phyloP scores from a whole-genome alignment of 2,329 filamentous ascomycete species.

The Capronia coronata region DNA sequence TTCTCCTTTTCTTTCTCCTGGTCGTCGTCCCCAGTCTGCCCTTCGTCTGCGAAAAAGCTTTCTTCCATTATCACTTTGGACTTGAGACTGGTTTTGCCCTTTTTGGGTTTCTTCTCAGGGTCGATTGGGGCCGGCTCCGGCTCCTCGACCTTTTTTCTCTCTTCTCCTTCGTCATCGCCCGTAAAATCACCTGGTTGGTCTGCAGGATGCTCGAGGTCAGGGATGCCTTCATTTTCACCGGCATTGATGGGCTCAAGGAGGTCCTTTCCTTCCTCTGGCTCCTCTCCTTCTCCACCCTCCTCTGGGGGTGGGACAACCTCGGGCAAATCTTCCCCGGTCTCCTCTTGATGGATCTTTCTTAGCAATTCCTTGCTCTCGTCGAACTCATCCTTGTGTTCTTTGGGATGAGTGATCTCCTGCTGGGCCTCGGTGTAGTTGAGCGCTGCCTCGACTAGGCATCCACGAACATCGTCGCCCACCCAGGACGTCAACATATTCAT shows the following conservation, averaged over 20 bases:
- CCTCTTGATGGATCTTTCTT: conserved; percentile 11
- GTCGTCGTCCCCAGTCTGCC: not conserved
- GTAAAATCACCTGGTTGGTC: not conserved
- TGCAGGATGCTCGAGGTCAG: conserved; percentile 5
- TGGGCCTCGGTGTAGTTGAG: conserved; percentile 15
- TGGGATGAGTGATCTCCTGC: conserved; percentile 11
- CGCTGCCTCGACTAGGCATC: conserved; percentile 21
- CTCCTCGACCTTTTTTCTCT: not conserved
- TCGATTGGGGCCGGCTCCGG: too few relatives aligned
- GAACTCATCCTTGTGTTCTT: conserved; percentile 11
- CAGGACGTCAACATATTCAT: conserved; percentile 17
- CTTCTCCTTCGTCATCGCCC: not conserved
- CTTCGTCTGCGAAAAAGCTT: not conserved
- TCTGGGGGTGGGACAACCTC: not conserved
- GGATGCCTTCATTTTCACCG: conserved; percentile 10
- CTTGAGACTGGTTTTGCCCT: not conserved
- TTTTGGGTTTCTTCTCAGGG: conserved; percentile 1
- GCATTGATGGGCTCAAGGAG: not conserved
- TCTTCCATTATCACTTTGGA: not conserved
- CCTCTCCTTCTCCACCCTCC: not conserved
- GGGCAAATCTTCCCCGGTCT: conserved; percentile 1
- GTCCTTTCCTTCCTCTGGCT: not conserved
- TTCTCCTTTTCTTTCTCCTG: conserved; percentile 2
- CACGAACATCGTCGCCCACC: conserved; percentile 22
- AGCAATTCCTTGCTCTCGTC: conserved; percentile 16